phyloP scores from a whole-genome alignment of 768 basidiomycete species.

The Dioszegia crocea region DNA sequence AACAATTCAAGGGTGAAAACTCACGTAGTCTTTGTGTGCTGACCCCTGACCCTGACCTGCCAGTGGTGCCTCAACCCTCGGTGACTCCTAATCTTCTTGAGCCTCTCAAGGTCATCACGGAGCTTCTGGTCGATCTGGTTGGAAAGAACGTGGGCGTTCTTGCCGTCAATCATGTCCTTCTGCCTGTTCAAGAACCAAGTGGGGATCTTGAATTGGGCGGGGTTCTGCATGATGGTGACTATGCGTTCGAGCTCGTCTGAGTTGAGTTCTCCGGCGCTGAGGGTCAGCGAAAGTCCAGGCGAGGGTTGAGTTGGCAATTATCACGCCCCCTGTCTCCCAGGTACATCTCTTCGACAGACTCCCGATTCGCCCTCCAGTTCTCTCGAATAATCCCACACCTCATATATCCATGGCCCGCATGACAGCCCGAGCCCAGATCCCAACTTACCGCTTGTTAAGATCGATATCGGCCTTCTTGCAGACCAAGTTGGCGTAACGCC shows the following conservation, averaged over 20 bases:
- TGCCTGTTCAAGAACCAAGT: slow-evolving; percentile 99
- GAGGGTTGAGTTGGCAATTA: no score
- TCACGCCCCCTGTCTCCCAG: no score
- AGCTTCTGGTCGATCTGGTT: slow-evolving; percentile 97
- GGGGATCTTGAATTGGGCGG: slow-evolving; percentile 98
- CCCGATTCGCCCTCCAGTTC: background rate
- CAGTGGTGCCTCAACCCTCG: slow-evolving; percentile 74
- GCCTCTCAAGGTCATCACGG: slow-evolving; percentile 92
- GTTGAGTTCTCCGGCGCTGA: slow-evolving; percentile 98
- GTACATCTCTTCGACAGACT: no score
- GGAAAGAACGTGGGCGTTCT: slow-evolving; percentile 90
- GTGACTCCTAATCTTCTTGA: slow-evolving; percentile 99
- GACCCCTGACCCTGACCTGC: slow-evolving; percentile 71
- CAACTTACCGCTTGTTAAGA: slow-evolving; percentile 86
- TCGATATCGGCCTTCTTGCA: slow-evolving; percentile 99
- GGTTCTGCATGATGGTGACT: slow-evolving; percentile 99
- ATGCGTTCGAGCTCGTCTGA: slow-evolving; percentile 98
- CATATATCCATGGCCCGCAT: background rate
- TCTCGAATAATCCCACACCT: background rate
- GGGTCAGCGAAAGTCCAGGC: background rate
- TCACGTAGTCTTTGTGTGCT: slow-evolving; percentile 95
- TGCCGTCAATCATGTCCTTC: slow-evolving; percentile 95
- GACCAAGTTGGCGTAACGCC: slow-evolving; percentile 96
- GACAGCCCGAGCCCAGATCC: no score
- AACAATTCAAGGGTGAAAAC: background rate